phyloP scores from a whole-genome alignment of 805 yeast genomes.

The baker's yeast (Saccharomyces cerevisiae) region DNA sequence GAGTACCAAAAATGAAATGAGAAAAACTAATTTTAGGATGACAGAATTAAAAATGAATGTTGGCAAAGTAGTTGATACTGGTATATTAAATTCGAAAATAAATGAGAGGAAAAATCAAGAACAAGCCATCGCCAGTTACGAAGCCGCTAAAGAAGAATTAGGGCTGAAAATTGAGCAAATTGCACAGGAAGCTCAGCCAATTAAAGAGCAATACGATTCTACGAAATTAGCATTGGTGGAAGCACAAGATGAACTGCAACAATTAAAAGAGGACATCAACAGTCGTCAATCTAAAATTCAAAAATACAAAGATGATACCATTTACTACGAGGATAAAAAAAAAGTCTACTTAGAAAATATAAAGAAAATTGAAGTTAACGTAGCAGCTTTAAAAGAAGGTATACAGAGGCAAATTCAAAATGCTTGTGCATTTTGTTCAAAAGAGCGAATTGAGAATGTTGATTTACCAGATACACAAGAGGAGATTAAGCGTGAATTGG shows the following conservation, averaged over 20 bases:
- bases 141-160: conserved; percentile 22
- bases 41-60: conserved; percentile 19
- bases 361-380: conserved; percentile 21
- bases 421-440: conserved; percentile 39
- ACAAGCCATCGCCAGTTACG: conserved; percentile 19
- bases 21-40: conserved; percentile 24
- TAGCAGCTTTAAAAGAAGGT: conserved; percentile 23
- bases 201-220: conserved; percentile 13
- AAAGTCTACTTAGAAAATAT: conserved; percentile 14
- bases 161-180: conserved; percentile 15
- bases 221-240: conserved; percentile 7
- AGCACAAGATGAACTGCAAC: conserved; percentile 10
- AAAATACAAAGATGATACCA: conserved; percentile 21
- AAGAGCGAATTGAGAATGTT: conserved; percentile 37
- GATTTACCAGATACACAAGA: conserved; percentile 38
- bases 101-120: conserved; percentile 20
- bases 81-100: conserved; percentile 17
- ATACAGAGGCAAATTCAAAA: conserved; percentile 19
- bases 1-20: conserved; percentile 19
- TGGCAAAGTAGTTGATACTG: conserved; percentile 26
- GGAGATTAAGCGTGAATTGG: conserved; percentile 42
- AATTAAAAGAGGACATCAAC: conserved; percentile 12
- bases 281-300: conserved; percentile 13
- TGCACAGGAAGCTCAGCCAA: conserved; percentile 12
- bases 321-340: conserved; percentile 15